phyloP scores from a whole-genome alignment of 306 rosid species.

The Vachellia collinsii region DNA sequence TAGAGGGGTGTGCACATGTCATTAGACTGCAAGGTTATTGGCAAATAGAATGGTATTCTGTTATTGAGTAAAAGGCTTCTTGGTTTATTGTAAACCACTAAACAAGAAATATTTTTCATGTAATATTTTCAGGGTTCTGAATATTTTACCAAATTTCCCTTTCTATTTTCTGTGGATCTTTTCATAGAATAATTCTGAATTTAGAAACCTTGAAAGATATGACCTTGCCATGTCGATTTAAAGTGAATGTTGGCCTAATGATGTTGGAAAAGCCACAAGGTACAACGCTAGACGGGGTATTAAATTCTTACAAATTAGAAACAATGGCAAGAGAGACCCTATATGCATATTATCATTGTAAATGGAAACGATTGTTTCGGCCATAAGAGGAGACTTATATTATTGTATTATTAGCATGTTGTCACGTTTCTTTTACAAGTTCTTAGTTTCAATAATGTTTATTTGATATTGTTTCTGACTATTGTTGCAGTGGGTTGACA shows the following conservation, averaged over 20 bases:
- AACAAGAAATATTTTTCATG: conserved; percentile 1
- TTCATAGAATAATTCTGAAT: neutral
- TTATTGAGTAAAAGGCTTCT: neutral
- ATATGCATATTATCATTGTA: neutral
- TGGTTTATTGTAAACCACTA: neutral
- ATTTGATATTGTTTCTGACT: conserved; percentile 8
- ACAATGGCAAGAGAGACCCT: neutral
- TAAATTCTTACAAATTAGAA: neutral
- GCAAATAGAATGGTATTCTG: neutral
- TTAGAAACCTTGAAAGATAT: neutral
- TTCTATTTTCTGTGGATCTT: neutral
- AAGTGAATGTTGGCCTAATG: neutral
- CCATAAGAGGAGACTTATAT: neutral
- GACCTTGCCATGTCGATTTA: neutral
- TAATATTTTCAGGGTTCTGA: neutral
- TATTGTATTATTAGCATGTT: neutral
- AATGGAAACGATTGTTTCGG: neutral
- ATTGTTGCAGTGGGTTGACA: conserved; percentile 78
- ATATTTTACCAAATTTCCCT: neutral
- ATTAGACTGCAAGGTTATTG: too few species aligned
- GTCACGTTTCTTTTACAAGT: neutral
- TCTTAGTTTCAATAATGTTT: neutral
- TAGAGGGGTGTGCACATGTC: too few species aligned
- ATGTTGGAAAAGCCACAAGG: neutral
- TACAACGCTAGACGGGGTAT: neutral